Evolutionary conservation across 2,329 filamentous ascomycete genomes (phyloP).

Genomic region (Colletotrichum truncatum): DNA sequence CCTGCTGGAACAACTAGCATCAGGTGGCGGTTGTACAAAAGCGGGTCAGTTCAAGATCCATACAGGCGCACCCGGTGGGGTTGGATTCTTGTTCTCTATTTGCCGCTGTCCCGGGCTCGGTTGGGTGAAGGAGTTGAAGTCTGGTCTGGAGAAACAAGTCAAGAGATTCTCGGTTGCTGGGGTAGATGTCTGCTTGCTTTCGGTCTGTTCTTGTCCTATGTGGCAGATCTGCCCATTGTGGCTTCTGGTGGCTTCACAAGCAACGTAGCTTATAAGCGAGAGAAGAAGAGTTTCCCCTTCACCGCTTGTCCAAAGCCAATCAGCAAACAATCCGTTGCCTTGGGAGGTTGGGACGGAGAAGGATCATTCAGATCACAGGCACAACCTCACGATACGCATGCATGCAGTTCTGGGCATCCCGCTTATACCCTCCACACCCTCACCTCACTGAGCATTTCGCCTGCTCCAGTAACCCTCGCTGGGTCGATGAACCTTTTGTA

Average conservation of each 20-base stretch:
- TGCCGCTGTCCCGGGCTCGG: slow-evolving; percentile 2
- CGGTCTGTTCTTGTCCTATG: not conserved
- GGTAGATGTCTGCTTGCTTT: not conserved
- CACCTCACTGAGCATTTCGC: slow-evolving; percentile 5
- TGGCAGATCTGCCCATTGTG: slow-evolving; percentile 1
- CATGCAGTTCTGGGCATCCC: slow-evolving; percentile 1
- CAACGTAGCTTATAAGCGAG: not conserved
- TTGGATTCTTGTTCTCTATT: not conserved
- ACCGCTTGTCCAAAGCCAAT: slow-evolving; percentile 17
- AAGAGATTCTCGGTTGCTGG: not conserved
- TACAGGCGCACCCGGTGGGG: not conserved
- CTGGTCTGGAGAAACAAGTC: not conserved
- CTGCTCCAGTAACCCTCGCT: not conserved
- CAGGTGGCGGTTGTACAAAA: slow-evolving; percentile 20
- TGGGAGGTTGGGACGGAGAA: not conserved
- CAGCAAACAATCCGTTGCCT: not conserved
- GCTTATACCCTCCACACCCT: not conserved
- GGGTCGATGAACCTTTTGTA: not conserved
- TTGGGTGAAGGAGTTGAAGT: not conserved
- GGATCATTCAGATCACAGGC: not conserved
- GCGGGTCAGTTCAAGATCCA: not conserved
- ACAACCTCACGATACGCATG: not conserved
- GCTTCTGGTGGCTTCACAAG: slow-evolving; percentile 4
- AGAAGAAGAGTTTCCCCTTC: slow-evolving; percentile 4
- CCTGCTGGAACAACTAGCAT: slow-evolving; percentile 19